phyloP scores from a whole-genome alignment of 441 rosid species.

The Populus hybrid region DNA sequence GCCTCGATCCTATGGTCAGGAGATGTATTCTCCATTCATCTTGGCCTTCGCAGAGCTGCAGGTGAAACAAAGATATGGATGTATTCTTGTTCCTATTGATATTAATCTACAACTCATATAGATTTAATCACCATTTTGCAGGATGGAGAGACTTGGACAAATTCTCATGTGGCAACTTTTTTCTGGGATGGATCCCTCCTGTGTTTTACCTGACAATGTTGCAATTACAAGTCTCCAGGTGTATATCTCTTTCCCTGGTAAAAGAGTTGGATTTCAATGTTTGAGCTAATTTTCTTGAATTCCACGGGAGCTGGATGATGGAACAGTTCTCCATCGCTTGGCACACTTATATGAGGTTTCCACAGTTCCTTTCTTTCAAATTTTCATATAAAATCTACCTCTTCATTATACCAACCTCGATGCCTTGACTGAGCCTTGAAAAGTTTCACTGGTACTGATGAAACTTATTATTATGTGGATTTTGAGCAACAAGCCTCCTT shows the following conservation, averaged over 20 bases:
- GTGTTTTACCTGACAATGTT: slow-evolving; percentile 1
- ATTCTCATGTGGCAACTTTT: not conserved
- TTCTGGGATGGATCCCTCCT: not conserved
- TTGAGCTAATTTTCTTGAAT: not conserved
- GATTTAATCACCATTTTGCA: not conserved
- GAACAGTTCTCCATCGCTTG: not conserved
- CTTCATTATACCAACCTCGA: no score
- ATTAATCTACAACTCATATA: no score
- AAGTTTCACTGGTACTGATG: no score
- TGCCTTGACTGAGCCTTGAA: no score
- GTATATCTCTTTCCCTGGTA: no score
- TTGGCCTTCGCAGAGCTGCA: not conserved
- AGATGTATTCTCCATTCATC: not conserved
- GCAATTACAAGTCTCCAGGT: not conserved
- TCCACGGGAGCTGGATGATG: not conserved
- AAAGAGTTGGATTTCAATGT: not conserved
- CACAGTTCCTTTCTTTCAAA: not conserved
- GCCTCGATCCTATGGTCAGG: not conserved
- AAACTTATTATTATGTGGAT: no score
- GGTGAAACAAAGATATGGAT: not conserved
- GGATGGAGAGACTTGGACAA: not conserved
- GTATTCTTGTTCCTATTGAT: not conserved
- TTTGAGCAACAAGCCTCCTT: no score
- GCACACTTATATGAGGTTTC: not conserved
- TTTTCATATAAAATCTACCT: not conserved